These are phyloP conservation scores for Tremella yokohamensis DNA, from an alignment of 768 basidiomycete species.

Conservation along the genomic window DNA sequence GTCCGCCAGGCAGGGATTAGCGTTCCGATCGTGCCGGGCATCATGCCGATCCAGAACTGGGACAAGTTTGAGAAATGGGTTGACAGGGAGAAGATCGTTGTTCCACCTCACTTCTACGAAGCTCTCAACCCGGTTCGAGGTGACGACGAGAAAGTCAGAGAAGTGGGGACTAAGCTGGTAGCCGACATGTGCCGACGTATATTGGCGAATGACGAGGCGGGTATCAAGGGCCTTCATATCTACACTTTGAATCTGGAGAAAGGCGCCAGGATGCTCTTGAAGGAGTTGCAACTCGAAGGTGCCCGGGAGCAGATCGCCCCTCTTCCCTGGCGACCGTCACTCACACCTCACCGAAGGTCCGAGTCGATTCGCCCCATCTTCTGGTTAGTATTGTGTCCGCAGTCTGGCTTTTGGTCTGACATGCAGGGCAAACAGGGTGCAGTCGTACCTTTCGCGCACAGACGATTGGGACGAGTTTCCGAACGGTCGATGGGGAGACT, in stretches of 20 bases:
- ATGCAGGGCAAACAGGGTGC: slow-evolving; percentile 10
- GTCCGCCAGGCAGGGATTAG: slow-evolving; percentile 81
- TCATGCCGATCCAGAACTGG: slow-evolving; percentile 94
- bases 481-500: slow-evolving; percentile 97
- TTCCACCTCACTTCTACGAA: slow-evolving; percentile 72
- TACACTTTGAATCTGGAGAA: slow-evolving; percentile 98
- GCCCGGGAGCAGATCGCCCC: slow-evolving; percentile 79
- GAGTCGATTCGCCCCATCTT: slow-evolving; percentile 97
- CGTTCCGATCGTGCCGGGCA: slow-evolving; percentile 86
- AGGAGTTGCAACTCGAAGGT: slow-evolving; percentile 71
- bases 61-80: slow-evolving; percentile 79
- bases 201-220: slow-evolving; percentile 65
- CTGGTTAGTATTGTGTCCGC: slow-evolving; percentile 92
- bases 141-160: slow-evolving; percentile 87
- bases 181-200: slow-evolving; percentile 90
- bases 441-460: slow-evolving; percentile 45
- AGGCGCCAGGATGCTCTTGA: slow-evolving; percentile 88
- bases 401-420: slow-evolving; percentile 16
- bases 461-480: slow-evolving; percentile 99
- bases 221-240: slow-evolving; percentile 85
- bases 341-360: slow-evolving; percentile 83
- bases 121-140: slow-evolving; percentile 80
- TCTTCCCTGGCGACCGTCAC: slow-evolving; percentile 93
- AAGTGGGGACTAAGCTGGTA: slow-evolving; percentile 87
- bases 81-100: slow-evolving; percentile 54